Conservation (phyloP, 176 grass and related monocot species). For the Pontederia crassipes region DNA sequence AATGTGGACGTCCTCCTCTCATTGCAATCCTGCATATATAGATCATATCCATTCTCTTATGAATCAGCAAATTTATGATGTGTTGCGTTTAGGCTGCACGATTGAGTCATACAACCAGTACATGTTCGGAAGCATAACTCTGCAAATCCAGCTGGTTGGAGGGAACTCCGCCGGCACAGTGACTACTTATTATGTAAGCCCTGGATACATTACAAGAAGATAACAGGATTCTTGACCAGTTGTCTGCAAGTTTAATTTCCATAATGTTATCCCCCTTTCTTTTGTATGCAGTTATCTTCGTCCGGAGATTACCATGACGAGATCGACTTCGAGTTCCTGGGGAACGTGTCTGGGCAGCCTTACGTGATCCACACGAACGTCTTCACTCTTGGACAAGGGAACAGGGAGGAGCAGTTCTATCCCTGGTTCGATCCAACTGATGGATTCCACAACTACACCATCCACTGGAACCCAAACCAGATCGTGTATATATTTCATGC, state of each 20-base stretch:
- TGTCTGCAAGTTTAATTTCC: background rate
- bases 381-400: slow-evolving; percentile 36
- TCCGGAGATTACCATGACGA: slow-evolving; percentile 44
- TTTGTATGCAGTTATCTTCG: slow-evolving; percentile 34
- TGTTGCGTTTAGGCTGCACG: slow-evolving; percentile 21
- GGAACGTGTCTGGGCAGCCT: slow-evolving; percentile 47
- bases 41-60: background rate
- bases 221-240: too few species aligned
- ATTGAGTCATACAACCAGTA: slow-evolving; percentile 45
- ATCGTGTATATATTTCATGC: slow-evolving; percentile 26
- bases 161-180: slow-evolving; percentile 62
- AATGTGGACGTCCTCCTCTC: background rate
- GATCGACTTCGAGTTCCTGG: slow-evolving; percentile 81
- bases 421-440: slow-evolving; percentile 71
- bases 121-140: slow-evolving; percentile 44
- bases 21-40: background rate
- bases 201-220: too few species aligned
- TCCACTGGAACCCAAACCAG: slow-evolving; percentile 54
- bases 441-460: slow-evolving; percentile 79
- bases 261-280: background rate
- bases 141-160: slow-evolving; percentile 45
- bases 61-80: background rate
- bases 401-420: slow-evolving; percentile 63
- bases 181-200: slow-evolving; percentile 52
- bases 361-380: slow-evolving; percentile 89